Conservation (phyloP, 2,329 filamentous ascomycete genomes). For the Pseudocercospora fuligena region DNA sequence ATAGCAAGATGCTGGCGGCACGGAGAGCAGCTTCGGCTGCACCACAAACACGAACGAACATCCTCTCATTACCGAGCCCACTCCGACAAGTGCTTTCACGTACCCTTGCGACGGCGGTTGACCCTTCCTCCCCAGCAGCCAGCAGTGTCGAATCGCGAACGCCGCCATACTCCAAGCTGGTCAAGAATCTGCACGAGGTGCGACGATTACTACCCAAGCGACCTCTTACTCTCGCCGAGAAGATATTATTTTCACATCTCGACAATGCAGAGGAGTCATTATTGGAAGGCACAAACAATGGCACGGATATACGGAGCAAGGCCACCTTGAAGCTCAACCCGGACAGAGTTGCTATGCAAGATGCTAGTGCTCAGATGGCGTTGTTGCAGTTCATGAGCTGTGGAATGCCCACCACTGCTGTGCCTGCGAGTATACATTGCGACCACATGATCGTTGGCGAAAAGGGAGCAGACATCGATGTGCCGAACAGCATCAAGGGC, state of each 20-base stretch:
- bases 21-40: constrained; percentile 29
- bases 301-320: constrained; percentile 78
- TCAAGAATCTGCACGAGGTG: constrained; percentile 77
- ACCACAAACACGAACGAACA: constrained; percentile 16
- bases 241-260: constrained; percentile 96
- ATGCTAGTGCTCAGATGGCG: constrained; percentile 98
- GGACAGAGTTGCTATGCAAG: constrained; percentile 98
- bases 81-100: constrained; percentile 35
- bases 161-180: constrained; percentile 82
- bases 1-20: constrained; percentile 32
- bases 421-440: constrained; percentile 97
- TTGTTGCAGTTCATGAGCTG: constrained; percentile 98
- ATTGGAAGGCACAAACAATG: constrained; percentile 80
- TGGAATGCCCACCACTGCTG: constrained; percentile 83
- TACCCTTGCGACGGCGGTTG: constrained; percentile 40
- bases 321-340: constrained; percentile 97
- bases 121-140: constrained; percentile 26
- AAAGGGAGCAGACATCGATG: constrained; percentile 83
- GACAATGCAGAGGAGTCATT: constrained; percentile 88
- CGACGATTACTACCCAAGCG: constrained; percentile 67
- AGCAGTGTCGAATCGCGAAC: constrained; percentile 58
- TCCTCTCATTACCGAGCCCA: constrained; percentile 26
- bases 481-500: constrained; percentile 81
- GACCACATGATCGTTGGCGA: constrained; percentile 98
- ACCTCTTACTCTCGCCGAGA: constrained; percentile 86